These are phyloP conservation scores for Nepenthes mirabilis DNA, from an alignment of 148 eudicot genomes.

Conservation along the genomic window DNA sequence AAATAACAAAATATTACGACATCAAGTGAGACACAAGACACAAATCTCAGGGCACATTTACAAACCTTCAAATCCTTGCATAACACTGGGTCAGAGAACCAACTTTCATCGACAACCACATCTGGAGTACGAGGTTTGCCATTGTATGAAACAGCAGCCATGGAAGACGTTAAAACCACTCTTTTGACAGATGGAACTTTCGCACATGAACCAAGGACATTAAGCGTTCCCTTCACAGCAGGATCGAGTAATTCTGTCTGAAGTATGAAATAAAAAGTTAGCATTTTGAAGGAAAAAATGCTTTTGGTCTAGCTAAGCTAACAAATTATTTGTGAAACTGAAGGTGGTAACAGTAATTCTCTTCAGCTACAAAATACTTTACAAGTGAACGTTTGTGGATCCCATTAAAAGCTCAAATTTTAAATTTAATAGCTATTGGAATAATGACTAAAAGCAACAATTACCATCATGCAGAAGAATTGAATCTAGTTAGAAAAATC, in stretches of 20 bases:
- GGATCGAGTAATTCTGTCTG: slow-evolving; percentile 40
- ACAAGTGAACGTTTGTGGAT: too few relatives aligned
- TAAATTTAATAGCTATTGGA: not conserved
- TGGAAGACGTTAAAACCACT: slow-evolving; percentile 39
- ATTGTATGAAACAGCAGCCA: slow-evolving; percentile 12
- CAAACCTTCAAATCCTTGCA: not conserved
- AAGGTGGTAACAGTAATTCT: too few relatives aligned
- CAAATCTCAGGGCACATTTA: too few relatives aligned
- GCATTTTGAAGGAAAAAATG: not conserved
- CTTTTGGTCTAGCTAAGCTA: too few relatives aligned
- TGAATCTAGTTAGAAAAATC: not conserved
- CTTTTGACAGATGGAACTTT: slow-evolving; percentile 27
- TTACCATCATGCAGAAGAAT: not conserved
- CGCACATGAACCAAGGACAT: slow-evolving; percentile 36
- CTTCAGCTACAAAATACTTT: too few relatives aligned
- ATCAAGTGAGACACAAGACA: too few relatives aligned
- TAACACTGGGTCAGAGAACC: slow-evolving; percentile 7
- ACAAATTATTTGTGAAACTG: too few relatives aligned
- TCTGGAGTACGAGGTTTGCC: slow-evolving; percentile 11
- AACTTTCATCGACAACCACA: not conserved
- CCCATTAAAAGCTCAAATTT: too few relatives aligned
- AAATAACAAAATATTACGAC: too few relatives aligned
- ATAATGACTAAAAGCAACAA: not conserved
- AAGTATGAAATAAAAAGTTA: not conserved
- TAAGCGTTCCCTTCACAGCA: slow-evolving; percentile 51